These are phyloP conservation scores for Corymbia calophylla DNA, from an alignment of 441 rosid species.

Conservation along the genomic window DNA sequence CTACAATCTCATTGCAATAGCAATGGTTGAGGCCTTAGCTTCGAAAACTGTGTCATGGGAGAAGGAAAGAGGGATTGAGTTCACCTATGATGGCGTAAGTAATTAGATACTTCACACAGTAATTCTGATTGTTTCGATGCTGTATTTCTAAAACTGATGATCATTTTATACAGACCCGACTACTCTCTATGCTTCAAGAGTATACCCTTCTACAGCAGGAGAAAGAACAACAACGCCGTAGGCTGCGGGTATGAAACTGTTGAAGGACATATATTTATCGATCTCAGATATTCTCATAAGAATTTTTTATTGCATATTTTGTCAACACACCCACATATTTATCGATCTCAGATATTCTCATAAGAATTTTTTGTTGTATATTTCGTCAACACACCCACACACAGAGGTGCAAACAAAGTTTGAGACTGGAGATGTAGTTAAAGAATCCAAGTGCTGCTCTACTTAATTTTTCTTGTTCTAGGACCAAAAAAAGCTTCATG, in stretches of 20 bases:
- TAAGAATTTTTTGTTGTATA: background rate
- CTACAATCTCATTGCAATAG: slow-evolving; percentile 24
- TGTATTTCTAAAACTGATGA: background rate
- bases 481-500: slow-evolving; percentile 88
- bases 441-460: background rate
- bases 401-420: background rate
- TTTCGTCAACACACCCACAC: background rate
- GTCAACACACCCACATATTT: background rate
- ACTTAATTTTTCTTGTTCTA: slow-evolving; percentile 4
- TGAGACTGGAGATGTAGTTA: background rate
- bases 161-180: slow-evolving; percentile 38
- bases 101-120: background rate
- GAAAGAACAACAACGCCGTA: slow-evolving; percentile 90
- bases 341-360: background rate
- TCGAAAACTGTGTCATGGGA: slow-evolving; percentile 91
- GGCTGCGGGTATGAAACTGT: slow-evolving; percentile 56
- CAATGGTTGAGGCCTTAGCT: slow-evolving; percentile 80
- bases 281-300: background rate
- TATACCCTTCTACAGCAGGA: slow-evolving; percentile 64
- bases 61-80: slow-evolving; percentile 69
- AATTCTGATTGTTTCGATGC: background rate
- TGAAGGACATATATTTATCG: background rate
- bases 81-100: slow-evolving; percentile 91
- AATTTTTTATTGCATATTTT: background rate
- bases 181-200: slow-evolving; percentile 91